Conservation (phyloP, 164 flowering plant species). For the Amborella trichopoda region DNA sequence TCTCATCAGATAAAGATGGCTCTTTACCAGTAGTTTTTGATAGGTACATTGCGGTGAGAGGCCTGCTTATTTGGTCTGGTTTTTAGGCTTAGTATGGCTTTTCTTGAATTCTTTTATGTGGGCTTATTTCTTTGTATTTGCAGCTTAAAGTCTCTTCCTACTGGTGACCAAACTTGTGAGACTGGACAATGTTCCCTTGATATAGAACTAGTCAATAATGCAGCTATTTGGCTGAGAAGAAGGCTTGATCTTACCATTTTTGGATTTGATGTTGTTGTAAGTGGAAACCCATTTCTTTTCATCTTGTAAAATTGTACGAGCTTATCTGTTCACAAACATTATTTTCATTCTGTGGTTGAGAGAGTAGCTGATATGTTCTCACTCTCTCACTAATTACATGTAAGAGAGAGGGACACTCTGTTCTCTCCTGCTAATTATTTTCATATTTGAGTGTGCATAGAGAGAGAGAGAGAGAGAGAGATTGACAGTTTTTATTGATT, state of each 20-base stretch:
- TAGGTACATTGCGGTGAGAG: slow-evolving; percentile 30
- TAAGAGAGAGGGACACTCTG: too few relatives aligned
- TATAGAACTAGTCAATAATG: slow-evolving; percentile 54
- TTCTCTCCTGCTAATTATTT: too few relatives aligned
- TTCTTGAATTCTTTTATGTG: neutral
- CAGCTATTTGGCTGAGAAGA: slow-evolving; percentile 63
- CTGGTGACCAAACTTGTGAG: slow-evolving; percentile 11
- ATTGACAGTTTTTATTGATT: neutral
- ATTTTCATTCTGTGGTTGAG: too few relatives aligned
- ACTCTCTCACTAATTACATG: neutral
- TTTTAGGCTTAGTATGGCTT: neutral
- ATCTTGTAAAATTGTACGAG: too few relatives aligned
- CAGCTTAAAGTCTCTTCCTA: slow-evolving; percentile 89
- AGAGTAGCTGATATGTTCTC: too few relatives aligned
- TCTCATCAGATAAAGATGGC: slow-evolving; percentile 35
- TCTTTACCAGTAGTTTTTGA: slow-evolving; percentile 59
- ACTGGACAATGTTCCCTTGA: slow-evolving; percentile 25
- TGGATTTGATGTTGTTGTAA: slow-evolving; percentile 96
- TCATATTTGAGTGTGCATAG: too few relatives aligned
- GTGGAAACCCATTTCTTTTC: slow-evolving; percentile 14
- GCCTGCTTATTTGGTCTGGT: neutral
- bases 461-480: too few relatives aligned
- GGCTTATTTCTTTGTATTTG: slow-evolving; percentile 2
- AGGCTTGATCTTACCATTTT: slow-evolving; percentile 67
- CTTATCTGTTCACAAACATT: too few relatives aligned